phyloP scores from a whole-genome alignment of 208 protist genomes.

The Trypanosomatidae sp. region DNA sequence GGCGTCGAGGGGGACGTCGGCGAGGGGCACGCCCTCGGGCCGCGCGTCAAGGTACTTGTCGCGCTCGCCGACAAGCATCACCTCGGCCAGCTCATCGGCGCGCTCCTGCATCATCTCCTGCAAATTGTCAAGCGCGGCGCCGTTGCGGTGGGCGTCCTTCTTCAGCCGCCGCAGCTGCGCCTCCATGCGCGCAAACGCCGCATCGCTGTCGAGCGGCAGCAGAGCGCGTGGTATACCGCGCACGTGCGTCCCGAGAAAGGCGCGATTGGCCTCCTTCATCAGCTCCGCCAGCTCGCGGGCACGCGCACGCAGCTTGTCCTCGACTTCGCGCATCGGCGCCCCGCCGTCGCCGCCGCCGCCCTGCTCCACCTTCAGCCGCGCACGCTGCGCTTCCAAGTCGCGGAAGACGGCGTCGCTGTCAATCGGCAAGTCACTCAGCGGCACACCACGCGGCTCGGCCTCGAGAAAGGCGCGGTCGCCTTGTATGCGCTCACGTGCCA shows the following conservation, averaged over 20 bases:
- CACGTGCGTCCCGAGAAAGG: constrained; percentile 30
- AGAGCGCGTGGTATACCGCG: constrained; percentile 28
- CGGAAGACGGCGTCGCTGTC: constrained; percentile 35
- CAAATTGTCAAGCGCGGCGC: constrained; percentile 34
- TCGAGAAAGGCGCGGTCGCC: constrained; percentile 60
- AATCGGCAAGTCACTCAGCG: constrained; percentile 34
- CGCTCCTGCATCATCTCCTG: constrained; percentile 66
- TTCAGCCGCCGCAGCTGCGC: constrained; percentile 45
- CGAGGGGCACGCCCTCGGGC: constrained; percentile 38
- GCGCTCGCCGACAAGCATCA: constrained; percentile 46
- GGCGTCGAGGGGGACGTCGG: constrained; percentile 38
- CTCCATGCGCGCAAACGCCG: constrained; percentile 48
- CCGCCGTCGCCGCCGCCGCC: constrained; percentile 15
- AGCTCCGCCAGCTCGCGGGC: constrained; percentile 46
- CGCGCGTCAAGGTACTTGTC: constrained; percentile 48
- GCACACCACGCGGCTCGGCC: constrained; percentile 42
- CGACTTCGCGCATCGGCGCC: constrained; percentile 23
- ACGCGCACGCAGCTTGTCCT: constrained; percentile 61
- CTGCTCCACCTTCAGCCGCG: constrained; percentile 48
- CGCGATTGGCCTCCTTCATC: constrained; percentile 33
- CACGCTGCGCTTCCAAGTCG: constrained; percentile 42
- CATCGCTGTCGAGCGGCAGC: constrained; percentile 60
- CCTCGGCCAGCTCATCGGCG: constrained; percentile 39
- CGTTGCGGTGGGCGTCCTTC: constrained; percentile 33
- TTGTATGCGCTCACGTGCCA: constrained; percentile 39